phyloP scores from a whole-genome alignment of 129 eudicot species.

The Oenanthe sinensis region DNA sequence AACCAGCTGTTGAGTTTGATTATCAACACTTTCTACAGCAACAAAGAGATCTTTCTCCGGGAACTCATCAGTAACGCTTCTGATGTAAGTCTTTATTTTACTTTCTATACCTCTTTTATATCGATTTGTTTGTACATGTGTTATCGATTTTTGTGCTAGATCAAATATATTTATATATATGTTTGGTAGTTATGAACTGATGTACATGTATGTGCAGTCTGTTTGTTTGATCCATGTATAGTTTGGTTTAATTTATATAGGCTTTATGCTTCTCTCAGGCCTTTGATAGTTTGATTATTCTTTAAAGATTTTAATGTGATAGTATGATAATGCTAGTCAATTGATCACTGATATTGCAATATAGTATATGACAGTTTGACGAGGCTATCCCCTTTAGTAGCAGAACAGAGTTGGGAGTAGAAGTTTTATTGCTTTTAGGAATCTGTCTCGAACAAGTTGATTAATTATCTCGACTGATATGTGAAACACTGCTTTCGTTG shows the following conservation, averaged over 20 bases:
- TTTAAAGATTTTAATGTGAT: neutral
- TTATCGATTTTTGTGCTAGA: neutral
- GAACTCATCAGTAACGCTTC: constrained; percentile 82
- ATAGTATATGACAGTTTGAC: no score
- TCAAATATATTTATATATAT: no score
- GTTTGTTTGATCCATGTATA: neutral
- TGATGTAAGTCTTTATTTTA: constrained; percentile 38
- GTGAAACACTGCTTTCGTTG: no score
- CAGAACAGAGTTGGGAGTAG: no score
- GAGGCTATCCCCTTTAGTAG: no score
- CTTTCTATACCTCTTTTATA: no score
- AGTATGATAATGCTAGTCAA: neutral
- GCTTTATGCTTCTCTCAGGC: neutral
- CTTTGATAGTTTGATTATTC: neutral
- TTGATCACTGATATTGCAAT: no score
- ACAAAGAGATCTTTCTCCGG: constrained; percentile 85
- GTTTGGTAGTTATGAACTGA: no score
- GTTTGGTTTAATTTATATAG: neutral
- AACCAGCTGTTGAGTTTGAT: constrained; percentile 74
- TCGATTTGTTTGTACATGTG: neutral
- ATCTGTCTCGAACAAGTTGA: no score
- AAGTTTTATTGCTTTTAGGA: no score
- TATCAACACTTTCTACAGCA: constrained; percentile 86
- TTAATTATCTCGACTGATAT: no score
- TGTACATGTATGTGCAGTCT: neutral